These are phyloP conservation scores for Barbatosphaeria neglecta DNA, from an alignment of 495 filamentous ascomycete species.

Conservation along the genomic window DNA sequence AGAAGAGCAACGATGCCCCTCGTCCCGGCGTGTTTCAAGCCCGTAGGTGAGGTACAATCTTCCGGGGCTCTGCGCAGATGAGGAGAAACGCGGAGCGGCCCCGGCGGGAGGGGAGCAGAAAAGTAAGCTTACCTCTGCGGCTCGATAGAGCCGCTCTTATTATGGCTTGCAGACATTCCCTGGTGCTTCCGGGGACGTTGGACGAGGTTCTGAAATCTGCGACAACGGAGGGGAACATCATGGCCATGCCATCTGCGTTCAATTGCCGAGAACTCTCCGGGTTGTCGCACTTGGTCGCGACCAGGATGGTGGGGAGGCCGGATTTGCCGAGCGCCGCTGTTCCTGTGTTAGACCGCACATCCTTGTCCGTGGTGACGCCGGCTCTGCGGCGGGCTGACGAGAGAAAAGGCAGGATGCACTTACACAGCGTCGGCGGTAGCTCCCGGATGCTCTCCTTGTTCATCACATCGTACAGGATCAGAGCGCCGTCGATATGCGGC, in stretches of 20 bases:
- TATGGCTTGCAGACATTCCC: slow-evolving; percentile 67
- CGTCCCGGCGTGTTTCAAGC: background rate
- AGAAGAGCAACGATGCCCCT: background rate
- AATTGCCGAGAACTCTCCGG: slow-evolving; percentile 47
- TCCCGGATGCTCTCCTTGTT: slow-evolving; percentile 57
- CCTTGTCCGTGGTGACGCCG: background rate
- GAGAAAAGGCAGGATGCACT: slow-evolving; percentile 23
- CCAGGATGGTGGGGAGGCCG: slow-evolving; percentile 59
- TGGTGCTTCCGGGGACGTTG: slow-evolving; percentile 58
- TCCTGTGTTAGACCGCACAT: slow-evolving; percentile 11
- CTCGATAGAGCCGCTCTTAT: slow-evolving; percentile 54
- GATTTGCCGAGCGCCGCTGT: slow-evolving; percentile 59
- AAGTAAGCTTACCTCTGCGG: slow-evolving; percentile 48
- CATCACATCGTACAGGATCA: slow-evolving; percentile 79
- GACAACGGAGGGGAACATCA: slow-evolving; percentile 47
- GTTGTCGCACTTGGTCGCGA: slow-evolving; percentile 76
- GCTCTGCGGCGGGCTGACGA: background rate
- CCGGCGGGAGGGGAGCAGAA: background rate
- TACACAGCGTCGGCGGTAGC: slow-evolving; percentile 59
- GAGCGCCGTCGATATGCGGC: slow-evolving; percentile 68
- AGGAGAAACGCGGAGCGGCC: no score
- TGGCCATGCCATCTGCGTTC: slow-evolving; percentile 49
- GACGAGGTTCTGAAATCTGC: slow-evolving; percentile 63
- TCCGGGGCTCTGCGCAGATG: no score
- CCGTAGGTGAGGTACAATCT: no score